Conservation (phyloP, 2,329 filamentous ascomycete species). For the Colletotrichum orchidophilum region DNA sequence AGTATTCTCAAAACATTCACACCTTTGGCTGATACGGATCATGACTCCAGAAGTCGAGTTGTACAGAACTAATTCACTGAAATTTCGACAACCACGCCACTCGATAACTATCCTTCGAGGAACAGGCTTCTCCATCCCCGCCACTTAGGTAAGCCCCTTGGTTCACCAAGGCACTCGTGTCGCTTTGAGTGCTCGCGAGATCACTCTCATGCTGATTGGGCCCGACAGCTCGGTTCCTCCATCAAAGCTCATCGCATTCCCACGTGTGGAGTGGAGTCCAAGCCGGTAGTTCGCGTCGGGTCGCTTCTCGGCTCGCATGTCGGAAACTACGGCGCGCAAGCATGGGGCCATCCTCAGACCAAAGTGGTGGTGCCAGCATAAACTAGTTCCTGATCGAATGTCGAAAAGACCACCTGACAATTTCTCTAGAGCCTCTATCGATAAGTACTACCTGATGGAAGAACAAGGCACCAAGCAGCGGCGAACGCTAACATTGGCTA, state of each 20-base stretch:
- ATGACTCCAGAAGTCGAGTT: too few relatives aligned
- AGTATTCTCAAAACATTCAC: neutral
- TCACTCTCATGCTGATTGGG: neutral
- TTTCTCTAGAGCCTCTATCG: neutral
- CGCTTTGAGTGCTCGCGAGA: neutral
- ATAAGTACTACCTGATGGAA: neutral
- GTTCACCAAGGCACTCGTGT: neutral
- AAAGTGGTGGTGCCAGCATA: constrained; percentile 1
- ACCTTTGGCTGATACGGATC: too few relatives aligned
- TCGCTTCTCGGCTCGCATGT: constrained; percentile 31
- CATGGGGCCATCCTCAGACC: neutral
- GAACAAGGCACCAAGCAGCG: too few relatives aligned
- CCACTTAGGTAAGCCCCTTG: neutral
- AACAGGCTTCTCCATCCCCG: neutral
- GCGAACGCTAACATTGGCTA: neutral
- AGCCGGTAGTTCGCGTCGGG: constrained; percentile 12
- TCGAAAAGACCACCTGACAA: constrained; percentile 4
- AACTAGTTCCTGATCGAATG: constrained; percentile 4
- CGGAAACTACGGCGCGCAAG: constrained; percentile 4
- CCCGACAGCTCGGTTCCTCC: neutral
- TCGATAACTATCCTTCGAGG: too few relatives aligned
- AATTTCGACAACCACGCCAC: too few relatives aligned
- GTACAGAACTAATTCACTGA: neutral
- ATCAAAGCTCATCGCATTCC: neutral
- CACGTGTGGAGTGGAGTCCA: constrained; percentile 20